A percentile compares a stretch with the other conserved stretches of the same genome.
These are phyloP conservation scores for Euphorbia neoarborescens DNA, from an alignment of 441 rosid genomes.

Conservation along the genomic window DNA sequence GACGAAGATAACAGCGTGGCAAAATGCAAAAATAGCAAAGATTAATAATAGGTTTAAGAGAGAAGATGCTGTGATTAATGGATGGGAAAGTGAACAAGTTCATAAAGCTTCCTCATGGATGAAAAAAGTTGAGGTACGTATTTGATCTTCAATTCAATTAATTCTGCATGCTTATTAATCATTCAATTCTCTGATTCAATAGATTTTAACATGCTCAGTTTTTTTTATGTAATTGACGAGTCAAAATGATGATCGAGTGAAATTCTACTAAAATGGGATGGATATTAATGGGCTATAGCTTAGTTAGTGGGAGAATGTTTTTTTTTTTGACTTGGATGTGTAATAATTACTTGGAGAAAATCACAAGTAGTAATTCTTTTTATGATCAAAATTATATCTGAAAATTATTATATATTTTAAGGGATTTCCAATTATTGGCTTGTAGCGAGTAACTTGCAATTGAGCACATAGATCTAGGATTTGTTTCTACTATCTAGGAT, in stretches of 20 bases:
- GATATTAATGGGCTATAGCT: not conserved
- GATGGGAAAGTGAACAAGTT: slow-evolving; percentile 76
- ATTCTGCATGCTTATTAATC: slow-evolving; percentile 10
- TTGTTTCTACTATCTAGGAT: too few relatives aligned
- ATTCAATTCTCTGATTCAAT: not conserved
- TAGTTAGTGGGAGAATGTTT: not conserved
- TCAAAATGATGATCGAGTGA: not conserved
- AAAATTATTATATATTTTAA: too few relatives aligned
- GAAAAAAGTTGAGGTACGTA: slow-evolving; percentile 79
- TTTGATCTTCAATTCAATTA: not conserved
- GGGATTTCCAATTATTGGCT: too few relatives aligned
- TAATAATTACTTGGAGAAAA: slow-evolving; percentile 12
- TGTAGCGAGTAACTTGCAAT: too few relatives aligned
- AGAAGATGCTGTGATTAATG: slow-evolving; percentile 77
- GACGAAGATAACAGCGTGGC: slow-evolving; percentile 82
- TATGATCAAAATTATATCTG: too few relatives aligned
- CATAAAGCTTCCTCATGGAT: slow-evolving; percentile 69
- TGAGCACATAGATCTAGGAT: too few relatives aligned
- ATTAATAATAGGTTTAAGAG: slow-evolving; percentile 78
- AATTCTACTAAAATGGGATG: not conserved
- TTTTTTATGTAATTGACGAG: too few relatives aligned
- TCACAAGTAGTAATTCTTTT: not conserved
- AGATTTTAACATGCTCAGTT: too few relatives aligned
- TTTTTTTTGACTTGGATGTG: slow-evolving; percentile 10
- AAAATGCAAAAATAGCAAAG: slow-evolving; percentile 75